A percentile compares a stretch with the other conserved stretches of the same genome.
These are phyloP conservation scores for Cladosporium sp. DNA, from an alignment of 2,329 filamentous ascomycete genomes.

Conservation along the genomic window DNA sequence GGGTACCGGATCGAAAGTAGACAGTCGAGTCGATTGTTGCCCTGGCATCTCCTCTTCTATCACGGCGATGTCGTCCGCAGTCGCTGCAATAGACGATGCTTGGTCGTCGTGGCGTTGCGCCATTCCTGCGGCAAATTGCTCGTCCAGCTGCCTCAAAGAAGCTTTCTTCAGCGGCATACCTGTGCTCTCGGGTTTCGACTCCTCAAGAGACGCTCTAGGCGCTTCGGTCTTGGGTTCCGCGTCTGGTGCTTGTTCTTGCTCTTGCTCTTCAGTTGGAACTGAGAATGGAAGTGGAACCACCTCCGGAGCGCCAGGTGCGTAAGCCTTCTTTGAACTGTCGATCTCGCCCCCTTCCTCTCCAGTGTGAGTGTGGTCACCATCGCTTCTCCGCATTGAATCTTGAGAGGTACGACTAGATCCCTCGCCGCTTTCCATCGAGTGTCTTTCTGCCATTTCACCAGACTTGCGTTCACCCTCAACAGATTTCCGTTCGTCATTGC, in stretches of 20 bases:
- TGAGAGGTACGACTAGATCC: neutral
- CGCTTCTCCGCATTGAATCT: neutral
- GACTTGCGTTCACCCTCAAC: neutral
- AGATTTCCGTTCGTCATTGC: neutral
- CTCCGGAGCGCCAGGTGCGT: constrained; percentile 7
- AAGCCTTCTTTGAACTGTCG: neutral
- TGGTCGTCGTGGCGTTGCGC: constrained; percentile 35
- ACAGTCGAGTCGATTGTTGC: neutral
- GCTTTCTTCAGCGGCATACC: constrained; percentile 5
- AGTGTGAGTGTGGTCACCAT: neutral
- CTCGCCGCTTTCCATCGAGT: neutral
- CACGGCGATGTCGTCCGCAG: constrained; percentile 55
- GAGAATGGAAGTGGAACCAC: constrained; percentile 12
- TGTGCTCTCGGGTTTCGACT: neutral
- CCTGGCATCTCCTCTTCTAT: constrained; percentile 34
- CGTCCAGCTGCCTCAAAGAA: constrained; percentile 13
- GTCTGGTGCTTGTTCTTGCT: constrained; percentile 22
- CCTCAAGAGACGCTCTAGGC: neutral
- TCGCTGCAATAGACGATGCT: constrained; percentile 47
- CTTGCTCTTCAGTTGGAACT: constrained; percentile 36
- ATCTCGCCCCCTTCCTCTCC: neutral
- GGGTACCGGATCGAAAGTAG: neutral
- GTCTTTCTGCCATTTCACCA: neutral
- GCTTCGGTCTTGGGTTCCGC: constrained; percentile 17
- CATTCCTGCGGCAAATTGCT: constrained; percentile 21